Base-by-base conservation (phyloP, 306 rosid species). In the Sicyos baderoa region DNA sequence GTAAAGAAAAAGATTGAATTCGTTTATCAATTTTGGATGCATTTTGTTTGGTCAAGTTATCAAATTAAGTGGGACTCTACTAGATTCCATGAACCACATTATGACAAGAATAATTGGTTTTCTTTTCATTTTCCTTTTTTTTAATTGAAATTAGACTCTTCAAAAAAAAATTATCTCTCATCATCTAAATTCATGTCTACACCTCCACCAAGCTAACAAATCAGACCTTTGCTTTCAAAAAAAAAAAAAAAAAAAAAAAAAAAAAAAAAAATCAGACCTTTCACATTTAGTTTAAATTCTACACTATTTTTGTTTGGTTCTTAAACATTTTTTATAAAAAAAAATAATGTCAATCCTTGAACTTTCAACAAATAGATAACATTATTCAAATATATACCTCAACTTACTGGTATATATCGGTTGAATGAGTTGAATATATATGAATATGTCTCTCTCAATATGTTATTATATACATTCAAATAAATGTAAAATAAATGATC, bases 21-120 rank as follows among this genome's bases (percentile, higher is more conserved):
- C 7, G 5, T 37, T 37, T 4, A 35, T 55, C 61, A 9, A 10
- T 54, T 22, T 54, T 9, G 15, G 25, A 53, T 53, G 25, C 57
- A 53, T 18, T 53, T 18, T 53, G 25, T 7, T 19, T 21, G 16
- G 23, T 18, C 23, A 54, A 11, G 32, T 54, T 21, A 21, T 54
- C 60, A 21, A 21, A 54, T 54, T 21, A 54, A 21, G 21, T 54
- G 60, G 29, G 32, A 54, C 60, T 54, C 60, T 54, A 54, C 60
- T 54, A 21, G 60, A 54, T 21, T 54, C 32, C 16, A 9, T 10
- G 60, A 9, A 54, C 14, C 32, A 54, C 15, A 9, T 54, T 54
- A 0, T 54, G 60, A 54, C 12, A 0, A 9, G 32, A 22, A 22
- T 54, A 9, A 54, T 54, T 53, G 56, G 23, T 7, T 53, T 7